Evolutionary conservation across 192 early-diverging fungal species (phyloP), one percentile per base, ranked within the genome.

Genomic region (Allomyces arbusculus): DNA sequence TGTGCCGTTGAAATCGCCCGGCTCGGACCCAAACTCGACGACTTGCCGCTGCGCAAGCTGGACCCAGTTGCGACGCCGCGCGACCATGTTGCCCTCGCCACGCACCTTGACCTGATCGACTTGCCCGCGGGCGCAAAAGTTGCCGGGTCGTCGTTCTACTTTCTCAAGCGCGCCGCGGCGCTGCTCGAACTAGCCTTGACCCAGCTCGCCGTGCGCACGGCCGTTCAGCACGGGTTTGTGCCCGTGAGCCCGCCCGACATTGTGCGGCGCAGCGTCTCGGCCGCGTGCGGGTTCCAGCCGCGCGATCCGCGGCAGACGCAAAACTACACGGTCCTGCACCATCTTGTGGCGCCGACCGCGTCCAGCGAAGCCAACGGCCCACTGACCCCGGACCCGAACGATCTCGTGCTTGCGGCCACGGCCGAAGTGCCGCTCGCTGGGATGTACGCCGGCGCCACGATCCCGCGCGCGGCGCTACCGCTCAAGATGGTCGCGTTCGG

Each of bases 341-440:
- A 70, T 77, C 62, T 79, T 64, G 63, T 84, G 66, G 58, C 66
- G 22, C 24, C 50, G 6, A 43, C 45, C 12, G 45, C 5, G 50
- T 0, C n/a, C 22, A 61, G 69, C 0, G 73, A 70, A 4, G 11
- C 12, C 68, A 64, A 24, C 61, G 61, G 9, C 68, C 33, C 68
- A 67, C 24, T 22, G 74, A 63, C 63, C 65, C 43, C 58, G 74
- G 9, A 43, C 10, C 63, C 28, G 19, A 22, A 75, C 70, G 19
- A 87, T 23, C 74, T 82, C 61, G 68, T 91, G 50, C 89, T 96
- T 28, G 78, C 89, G 0, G 91, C 88, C 3, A 96, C 94, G 19
- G 90, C 91, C 1, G 94, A 96, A 73, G 88, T 96, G 68, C 89
- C 94, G 6, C 74, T 96, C 45, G 90, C 90, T 10, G 94, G 87